Evolutionary conservation across 2,329 filamentous ascomycete species (phyloP).

Genomic region (Trichoderma hamatum): DNA sequence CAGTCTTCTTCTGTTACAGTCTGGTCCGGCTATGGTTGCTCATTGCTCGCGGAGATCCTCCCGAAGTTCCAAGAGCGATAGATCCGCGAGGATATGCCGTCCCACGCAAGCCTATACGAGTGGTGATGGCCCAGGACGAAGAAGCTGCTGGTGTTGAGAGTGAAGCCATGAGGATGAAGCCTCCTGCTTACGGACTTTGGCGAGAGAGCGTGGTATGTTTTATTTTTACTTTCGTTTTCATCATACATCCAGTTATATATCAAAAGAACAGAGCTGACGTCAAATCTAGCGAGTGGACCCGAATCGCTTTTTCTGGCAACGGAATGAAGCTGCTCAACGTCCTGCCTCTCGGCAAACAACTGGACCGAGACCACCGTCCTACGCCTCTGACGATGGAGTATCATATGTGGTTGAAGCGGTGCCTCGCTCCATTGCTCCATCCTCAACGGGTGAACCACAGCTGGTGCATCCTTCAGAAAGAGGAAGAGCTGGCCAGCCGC

Average conservation of each 20-base stretch:
- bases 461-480: conserved; percentile 54
- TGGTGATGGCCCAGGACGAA: conserved; percentile 74
- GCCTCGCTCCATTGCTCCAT: conserved; percentile 62
- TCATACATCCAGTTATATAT: too few species aligned
- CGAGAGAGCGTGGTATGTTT: conserved; percentile 75
- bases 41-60: conserved; percentile 52
- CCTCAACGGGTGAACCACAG: conserved; percentile 53
- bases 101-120: conserved; percentile 73
- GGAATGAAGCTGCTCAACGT: conserved; percentile 52
- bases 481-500: conserved; percentile 33
- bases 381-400: conserved; percentile 74
- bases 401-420: conserved; percentile 71
- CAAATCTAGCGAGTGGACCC: conserved; percentile 70
- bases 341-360: conserved; percentile 33
- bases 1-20: conserved; percentile 80
- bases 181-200: conserved; percentile 87
- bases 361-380: conserved; percentile 68
- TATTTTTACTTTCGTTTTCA: not conserved
- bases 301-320: conserved; percentile 79
- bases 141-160: conserved; percentile 63
- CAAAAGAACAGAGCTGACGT: conserved; percentile 16
- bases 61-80: conserved; percentile 44
- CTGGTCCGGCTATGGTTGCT: conserved; percentile 74
- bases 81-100: conserved; percentile 68
- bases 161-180: conserved; percentile 61